Percentiles rank a stretch among this genome's conserved stretches.
These are phyloP conservation scores for Camellia japonica DNA, from an alignment of 148 eudicot genomes.

Conservation along the genomic window DNA sequence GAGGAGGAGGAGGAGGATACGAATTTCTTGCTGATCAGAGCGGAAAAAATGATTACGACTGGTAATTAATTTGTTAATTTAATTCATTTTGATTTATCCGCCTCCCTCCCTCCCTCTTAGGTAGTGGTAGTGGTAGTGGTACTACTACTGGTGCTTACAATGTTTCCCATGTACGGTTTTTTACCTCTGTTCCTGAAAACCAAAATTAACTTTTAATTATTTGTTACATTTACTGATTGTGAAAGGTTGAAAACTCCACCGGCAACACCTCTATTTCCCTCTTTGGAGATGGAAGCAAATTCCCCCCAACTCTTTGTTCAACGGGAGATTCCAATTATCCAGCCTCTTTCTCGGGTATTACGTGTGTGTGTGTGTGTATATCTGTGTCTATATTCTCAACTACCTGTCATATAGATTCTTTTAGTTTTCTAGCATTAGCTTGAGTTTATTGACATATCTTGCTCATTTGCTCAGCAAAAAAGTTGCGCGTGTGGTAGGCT, in stretches of 20 bases:
- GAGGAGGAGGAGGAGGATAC: neutral
- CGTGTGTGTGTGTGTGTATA: neutral
- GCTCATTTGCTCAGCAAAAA: too few relatives aligned
- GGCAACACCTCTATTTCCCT: conserved; percentile 50
- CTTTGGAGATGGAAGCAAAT: conserved; percentile 49
- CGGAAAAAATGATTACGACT: conserved; percentile 38
- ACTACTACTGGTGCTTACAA: too few relatives aligned
- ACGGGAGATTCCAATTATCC: conserved; percentile 43
- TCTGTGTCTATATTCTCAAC: neutral
- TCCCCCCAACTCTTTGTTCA: conserved; percentile 33
- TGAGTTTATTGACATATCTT: too few relatives aligned
- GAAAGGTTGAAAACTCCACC: conserved; percentile 58
- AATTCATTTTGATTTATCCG: too few relatives aligned
- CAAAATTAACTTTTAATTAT: neutral
- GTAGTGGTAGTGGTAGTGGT: too few relatives aligned
- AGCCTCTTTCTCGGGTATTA: conserved; percentile 41
- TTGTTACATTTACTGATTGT: neutral
- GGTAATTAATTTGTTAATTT: conserved; percentile 15
- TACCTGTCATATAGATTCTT: too few relatives aligned
- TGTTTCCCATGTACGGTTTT: too few relatives aligned
- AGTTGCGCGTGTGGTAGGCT: too few relatives aligned
- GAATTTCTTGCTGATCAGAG: conserved; percentile 26
- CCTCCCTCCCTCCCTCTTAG: too few relatives aligned
- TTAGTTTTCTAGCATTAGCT: too few relatives aligned
- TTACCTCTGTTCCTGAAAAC: too few relatives aligned